Evolutionary conservation across 163 green algal genomes (phyloP).

Genomic region (Trebouxiophyceae sp.): DNA sequence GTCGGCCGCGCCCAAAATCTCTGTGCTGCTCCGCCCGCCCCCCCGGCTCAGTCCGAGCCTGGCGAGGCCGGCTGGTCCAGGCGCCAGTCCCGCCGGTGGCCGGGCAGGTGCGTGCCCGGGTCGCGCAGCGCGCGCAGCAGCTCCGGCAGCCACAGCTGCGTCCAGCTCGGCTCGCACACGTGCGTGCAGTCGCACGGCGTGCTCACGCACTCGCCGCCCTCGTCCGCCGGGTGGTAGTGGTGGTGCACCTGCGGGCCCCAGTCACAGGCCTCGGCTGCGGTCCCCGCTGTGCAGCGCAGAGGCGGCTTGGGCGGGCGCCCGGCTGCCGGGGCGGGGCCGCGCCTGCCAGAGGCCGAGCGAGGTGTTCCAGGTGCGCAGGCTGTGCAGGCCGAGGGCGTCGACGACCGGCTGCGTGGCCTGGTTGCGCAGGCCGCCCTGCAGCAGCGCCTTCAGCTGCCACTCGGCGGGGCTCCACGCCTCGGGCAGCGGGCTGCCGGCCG

Average conservation of each 20-base stretch:
- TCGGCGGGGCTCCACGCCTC: no score
- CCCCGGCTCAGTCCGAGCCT: no score
- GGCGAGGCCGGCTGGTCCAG: no score
- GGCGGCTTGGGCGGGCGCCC: no score
- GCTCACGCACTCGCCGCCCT: neutral
- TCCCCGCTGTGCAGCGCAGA: neutral
- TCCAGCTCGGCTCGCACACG: neutral
- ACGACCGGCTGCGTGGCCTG: neutral
- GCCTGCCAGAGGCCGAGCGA: neutral
- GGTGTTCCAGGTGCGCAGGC: neutral
- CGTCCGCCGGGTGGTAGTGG: neutral
- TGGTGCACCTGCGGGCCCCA: neutral
- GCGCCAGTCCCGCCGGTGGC: no score
- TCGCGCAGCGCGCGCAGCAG: no score
- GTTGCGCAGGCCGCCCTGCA: neutral
- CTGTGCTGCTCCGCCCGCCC: no score
- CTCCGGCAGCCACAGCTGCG: neutral
- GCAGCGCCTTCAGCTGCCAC: neutral
- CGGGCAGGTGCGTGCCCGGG: no score
- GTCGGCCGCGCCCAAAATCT: no score
- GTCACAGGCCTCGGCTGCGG: neutral
- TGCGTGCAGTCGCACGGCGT: neutral
- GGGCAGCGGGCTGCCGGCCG: neutral
- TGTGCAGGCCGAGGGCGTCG: neutral
- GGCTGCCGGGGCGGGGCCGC: neutral